These are phyloP conservation scores for Rubroshorea leprosula DNA, from an alignment of 345 rosid genomes.

Conservation along the genomic window DNA sequence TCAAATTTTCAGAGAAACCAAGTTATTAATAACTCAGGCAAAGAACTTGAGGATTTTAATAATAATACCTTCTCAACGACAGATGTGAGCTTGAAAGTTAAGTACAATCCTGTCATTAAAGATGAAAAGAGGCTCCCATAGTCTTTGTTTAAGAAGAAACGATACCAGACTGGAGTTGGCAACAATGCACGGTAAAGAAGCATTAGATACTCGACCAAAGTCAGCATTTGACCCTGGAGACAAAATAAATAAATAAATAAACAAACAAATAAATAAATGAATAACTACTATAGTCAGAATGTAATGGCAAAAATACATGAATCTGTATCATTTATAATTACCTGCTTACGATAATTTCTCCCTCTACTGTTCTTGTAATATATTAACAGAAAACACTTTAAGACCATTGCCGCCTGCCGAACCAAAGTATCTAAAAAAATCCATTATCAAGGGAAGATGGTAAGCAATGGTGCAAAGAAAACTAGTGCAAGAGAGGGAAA, in stretches of 20 bases:
- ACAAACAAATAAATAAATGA: too few species aligned
- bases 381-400: slow-evolving; percentile 82
- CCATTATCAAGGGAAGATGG: slow-evolving; percentile 6
- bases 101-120: slow-evolving; percentile 58
- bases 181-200: slow-evolving; percentile 69
- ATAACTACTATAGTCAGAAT: slow-evolving; percentile 12
- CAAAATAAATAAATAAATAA: not conserved
- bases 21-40: too few species aligned
- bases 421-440: slow-evolving; percentile 74
- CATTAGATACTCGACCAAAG: slow-evolving; percentile 65
- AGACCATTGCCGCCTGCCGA: slow-evolving; percentile 86
- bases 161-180: slow-evolving; percentile 84
- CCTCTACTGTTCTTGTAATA: slow-evolving; percentile 95
- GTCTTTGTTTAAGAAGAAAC: slow-evolving; percentile 81
- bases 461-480: slow-evolving; percentile 15
- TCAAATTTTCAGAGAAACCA: not conserved
- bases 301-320: not conserved
- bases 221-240: slow-evolving; percentile 71
- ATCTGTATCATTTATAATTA: slow-evolving; percentile 15
- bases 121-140: slow-evolving; percentile 86
- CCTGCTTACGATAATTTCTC: slow-evolving; percentile 92
- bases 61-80: slow-evolving; percentile 62
- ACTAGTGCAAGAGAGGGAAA: slow-evolving; percentile 2
- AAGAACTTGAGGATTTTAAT: not conserved
- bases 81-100: slow-evolving; percentile 82